Conservation (phyloP, 805 yeast species). For the Blastobotrys attinorum region DNA sequence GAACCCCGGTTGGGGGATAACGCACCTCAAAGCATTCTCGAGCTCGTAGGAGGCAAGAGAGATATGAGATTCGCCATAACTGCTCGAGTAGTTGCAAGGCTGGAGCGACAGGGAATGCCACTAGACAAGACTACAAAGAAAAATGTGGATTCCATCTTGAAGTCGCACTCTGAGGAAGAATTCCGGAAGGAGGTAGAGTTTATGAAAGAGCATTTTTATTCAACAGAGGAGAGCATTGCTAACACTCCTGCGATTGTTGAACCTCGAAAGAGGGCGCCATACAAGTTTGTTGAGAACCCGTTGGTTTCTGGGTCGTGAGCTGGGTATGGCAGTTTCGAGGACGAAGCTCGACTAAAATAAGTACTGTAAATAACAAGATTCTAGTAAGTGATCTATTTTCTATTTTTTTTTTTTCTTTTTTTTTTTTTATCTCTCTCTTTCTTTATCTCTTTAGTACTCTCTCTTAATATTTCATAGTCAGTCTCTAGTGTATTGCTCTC, state of each 20-base stretch:
- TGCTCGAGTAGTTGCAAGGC: constrained; percentile 80
- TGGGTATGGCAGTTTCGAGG: too few species aligned
- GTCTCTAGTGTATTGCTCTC: too few species aligned
- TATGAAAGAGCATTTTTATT: constrained; percentile 41
- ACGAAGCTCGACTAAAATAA: too few species aligned
- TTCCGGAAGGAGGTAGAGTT: constrained; percentile 59
- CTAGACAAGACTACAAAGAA: constrained; percentile 45
- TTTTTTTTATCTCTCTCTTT: too few species aligned
- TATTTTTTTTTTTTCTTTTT: too few species aligned
- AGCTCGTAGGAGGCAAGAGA: constrained; percentile 67
- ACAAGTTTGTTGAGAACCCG: constrained; percentile 15
- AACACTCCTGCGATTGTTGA: constrained; percentile 3
- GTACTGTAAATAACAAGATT: too few species aligned
- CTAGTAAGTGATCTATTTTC: too few species aligned
- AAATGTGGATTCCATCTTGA: constrained; percentile 47
- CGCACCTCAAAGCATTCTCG: constrained; percentile 83
- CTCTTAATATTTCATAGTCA: too few species aligned
- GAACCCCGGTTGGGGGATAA: constrained; percentile 86
- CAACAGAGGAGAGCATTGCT: constrained; percentile 8
- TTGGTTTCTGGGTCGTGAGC: too few species aligned
- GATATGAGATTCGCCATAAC: constrained; percentile 70
- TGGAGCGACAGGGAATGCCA: constrained; percentile 53
- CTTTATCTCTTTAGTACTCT: too few species aligned
- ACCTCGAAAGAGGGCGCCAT: constrained; percentile 9
- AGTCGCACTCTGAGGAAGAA: constrained; percentile 40